Conservation (phyloP, 75 land plant species). For the Cupressus sempervirens region DNA sequence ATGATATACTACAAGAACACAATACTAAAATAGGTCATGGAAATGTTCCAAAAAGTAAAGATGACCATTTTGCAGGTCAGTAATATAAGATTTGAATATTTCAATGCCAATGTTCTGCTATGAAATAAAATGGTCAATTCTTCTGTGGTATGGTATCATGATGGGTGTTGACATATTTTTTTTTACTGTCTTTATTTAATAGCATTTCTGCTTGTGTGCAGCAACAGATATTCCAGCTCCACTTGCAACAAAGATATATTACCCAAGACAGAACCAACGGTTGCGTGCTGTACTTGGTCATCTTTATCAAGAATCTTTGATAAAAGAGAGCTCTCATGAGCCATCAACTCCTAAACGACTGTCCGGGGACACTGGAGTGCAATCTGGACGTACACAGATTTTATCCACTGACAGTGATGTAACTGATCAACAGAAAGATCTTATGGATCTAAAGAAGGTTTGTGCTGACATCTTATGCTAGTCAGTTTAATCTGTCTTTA, state of each 20-base stretch:
- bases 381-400: constrained; percentile 7
- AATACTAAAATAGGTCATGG: constrained; percentile 15
- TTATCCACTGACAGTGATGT: constrained; percentile 14
- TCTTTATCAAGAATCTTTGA: constrained; percentile 39
- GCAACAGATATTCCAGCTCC: constrained; percentile 50
- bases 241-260: constrained; percentile 68
- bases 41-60: constrained; percentile 8
- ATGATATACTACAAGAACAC: constrained; percentile 26
- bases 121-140: background rate
- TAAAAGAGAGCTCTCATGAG: constrained; percentile 19
- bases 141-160: background rate
- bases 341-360: constrained; percentile 18
- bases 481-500: background rate
- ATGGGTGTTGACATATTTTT: background rate
- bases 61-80: background rate
- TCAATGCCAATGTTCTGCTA: background rate
- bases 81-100: background rate
- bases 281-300: constrained; percentile 49
- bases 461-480: background rate
- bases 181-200: background rate
- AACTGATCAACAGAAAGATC: constrained; percentile 9
- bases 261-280: constrained; percentile 50
- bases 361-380: constrained; percentile 17
- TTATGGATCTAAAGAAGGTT: constrained; percentile 17
- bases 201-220: background rate